Evolutionary conservation across 768 basidiomycete genomes (phyloP).

Genomic region (Kockovaella imperatae): DNA sequence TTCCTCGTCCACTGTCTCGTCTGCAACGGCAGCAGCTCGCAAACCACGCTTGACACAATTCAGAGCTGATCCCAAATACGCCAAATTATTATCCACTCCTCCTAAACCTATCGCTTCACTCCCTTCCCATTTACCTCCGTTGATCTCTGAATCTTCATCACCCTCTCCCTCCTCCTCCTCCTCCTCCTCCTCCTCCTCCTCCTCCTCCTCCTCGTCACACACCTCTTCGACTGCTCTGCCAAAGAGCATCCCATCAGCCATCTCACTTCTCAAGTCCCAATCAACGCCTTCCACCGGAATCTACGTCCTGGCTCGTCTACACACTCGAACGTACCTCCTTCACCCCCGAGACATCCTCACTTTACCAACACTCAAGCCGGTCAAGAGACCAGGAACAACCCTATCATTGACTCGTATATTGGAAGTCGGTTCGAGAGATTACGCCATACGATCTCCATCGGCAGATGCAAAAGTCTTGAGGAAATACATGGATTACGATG

Average conservation of each 20-base stretch:
- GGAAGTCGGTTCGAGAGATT: constrained; percentile 92
- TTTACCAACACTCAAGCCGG: constrained; percentile 78
- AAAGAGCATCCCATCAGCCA: constrained; percentile 50
- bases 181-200: constrained; percentile 10
- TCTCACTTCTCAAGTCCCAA: constrained; percentile 61
- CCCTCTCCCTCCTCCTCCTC: constrained; percentile 12
- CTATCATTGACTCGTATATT: constrained; percentile 76
- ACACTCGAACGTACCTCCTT: constrained; percentile 79
- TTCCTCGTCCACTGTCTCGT: too few species aligned
- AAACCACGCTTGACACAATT: too few species aligned
- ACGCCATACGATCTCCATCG: constrained; percentile 58
- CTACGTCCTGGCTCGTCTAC: constrained; percentile 83
- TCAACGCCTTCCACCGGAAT: constrained; percentile 69
- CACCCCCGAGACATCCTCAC: constrained; percentile 87
- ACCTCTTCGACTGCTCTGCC: constrained; percentile 13
- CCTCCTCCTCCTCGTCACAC: constrained; percentile 10
- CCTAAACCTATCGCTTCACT: neutral
- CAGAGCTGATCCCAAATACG: too few species aligned
- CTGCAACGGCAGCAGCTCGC: too few species aligned
- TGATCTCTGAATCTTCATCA: neutral
- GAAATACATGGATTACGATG: constrained; percentile 14
- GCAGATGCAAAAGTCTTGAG: constrained; percentile 10
- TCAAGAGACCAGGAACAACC: constrained; percentile 65
- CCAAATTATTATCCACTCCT: too few species aligned
- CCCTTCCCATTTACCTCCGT: neutral